phyloP scores from a whole-genome alignment of 441 rosid genomes.

The Hura crepitans region DNA sequence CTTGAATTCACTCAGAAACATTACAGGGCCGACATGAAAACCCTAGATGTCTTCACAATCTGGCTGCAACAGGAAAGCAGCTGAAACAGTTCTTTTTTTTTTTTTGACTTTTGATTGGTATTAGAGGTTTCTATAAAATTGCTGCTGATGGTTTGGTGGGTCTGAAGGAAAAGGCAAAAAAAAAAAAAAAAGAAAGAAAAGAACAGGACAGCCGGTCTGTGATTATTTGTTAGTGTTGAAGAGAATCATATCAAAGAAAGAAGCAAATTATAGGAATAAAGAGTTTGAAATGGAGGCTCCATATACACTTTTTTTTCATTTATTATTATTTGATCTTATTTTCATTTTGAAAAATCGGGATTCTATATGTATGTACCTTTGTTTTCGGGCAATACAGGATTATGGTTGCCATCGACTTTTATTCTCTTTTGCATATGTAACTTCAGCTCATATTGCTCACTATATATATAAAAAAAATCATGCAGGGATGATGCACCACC shows the following conservation, averaged over 20 bases:
- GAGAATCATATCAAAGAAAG: constrained; percentile 21
- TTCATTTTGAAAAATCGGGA: not conserved
- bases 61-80: constrained; percentile 53
- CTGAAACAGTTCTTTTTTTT: constrained; percentile 1
- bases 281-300: constrained; percentile 14
- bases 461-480: too few species aligned
- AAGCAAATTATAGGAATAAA: constrained; percentile 27
- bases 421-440: constrained; percentile 4
- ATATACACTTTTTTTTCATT: not conserved
- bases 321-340: too few species aligned
- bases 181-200: constrained; percentile 20
- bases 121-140: too few species aligned
- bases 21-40: constrained; percentile 95
- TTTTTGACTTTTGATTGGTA: too few species aligned
- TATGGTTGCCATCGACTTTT: too few species aligned
- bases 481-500: too few species aligned
- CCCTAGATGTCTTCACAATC: constrained; percentile 64
- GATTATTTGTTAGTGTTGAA: constrained; percentile 25
- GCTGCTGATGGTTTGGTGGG: not conserved
- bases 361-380: constrained; percentile 6
- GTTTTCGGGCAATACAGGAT: constrained; percentile 9
- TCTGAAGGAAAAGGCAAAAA: constrained; percentile 24
- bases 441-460: too few species aligned
- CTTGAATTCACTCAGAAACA: constrained; percentile 93
- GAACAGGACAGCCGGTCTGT: constrained; percentile 12